phyloP scores from a whole-genome alignment of 1,284 basidiomycete species.

The Ustilago trichophora region DNA sequence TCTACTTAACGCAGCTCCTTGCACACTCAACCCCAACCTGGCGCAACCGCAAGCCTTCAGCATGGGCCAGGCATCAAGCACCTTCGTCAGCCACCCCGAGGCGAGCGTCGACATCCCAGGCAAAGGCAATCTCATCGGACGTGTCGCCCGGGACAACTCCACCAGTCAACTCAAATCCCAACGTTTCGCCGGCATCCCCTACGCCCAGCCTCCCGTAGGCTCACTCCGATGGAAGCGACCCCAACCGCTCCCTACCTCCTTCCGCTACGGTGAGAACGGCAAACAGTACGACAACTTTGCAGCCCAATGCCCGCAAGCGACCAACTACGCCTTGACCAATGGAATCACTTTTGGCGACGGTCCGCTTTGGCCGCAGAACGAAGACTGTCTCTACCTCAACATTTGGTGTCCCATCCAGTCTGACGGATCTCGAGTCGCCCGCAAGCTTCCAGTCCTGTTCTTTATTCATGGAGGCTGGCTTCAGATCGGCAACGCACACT shows the following conservation, averaged over 20 bases:
- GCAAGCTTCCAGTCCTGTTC: slow-evolving; percentile 39
- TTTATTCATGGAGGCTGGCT: slow-evolving; percentile 51
- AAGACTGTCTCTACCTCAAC: slow-evolving; percentile 53
- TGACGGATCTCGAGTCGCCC: not conserved
- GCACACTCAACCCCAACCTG: no score
- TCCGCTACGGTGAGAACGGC: slow-evolving; percentile 22
- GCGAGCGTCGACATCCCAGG: slow-evolving; percentile 24
- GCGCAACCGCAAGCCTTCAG: no score
- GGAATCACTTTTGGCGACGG: slow-evolving; percentile 14
- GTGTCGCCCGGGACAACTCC: slow-evolving; percentile 10
- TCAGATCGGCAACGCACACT: slow-evolving; percentile 39
- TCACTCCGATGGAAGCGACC: slow-evolving; percentile 35
- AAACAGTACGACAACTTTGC: slow-evolving; percentile 26
- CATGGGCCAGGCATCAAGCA: slow-evolving; percentile 38
- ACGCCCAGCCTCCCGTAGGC: slow-evolving; percentile 42
- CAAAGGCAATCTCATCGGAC: slow-evolving; percentile 22
- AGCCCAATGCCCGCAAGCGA: slow-evolving; percentile 17
- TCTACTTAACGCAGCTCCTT: no score
- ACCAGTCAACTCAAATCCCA: slow-evolving; percentile 31
- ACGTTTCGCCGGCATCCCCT: slow-evolving; percentile 46
- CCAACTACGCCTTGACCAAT: slow-evolving; percentile 31
- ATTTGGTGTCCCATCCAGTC: slow-evolving; percentile 31
- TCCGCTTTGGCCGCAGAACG: slow-evolving; percentile 8
- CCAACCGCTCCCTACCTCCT: slow-evolving; percentile 16
- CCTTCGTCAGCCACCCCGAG: slow-evolving; percentile 8